Evolutionary conservation across 768 basidiomycete species (phyloP).

Genomic region (Leccinum uliginosum): DNA sequence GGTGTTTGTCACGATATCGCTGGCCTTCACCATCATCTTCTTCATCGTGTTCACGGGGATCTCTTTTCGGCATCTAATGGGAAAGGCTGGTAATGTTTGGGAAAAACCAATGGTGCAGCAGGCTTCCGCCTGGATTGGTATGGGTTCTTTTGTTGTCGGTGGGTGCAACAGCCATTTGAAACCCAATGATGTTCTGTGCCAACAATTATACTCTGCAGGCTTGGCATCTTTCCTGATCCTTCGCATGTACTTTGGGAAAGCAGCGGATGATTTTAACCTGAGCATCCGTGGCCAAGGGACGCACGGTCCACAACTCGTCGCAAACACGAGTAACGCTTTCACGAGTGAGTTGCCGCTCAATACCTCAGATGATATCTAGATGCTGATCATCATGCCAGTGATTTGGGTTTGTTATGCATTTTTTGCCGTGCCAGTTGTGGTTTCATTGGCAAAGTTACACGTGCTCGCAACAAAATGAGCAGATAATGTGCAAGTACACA

Average conservation of each 20-base stretch:
- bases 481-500: not conserved
- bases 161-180: constrained; percentile 8
- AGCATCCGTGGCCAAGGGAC: constrained; percentile 50
- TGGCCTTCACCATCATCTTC: constrained; percentile 56
- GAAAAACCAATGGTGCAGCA: constrained; percentile 58
- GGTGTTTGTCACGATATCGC: constrained; percentile 56
- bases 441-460: constrained; percentile 65
- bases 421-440: constrained; percentile 63
- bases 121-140: constrained; percentile 67
- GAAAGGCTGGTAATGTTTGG: constrained; percentile 43
- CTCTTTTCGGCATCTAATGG: constrained; percentile 63
- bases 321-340: constrained; percentile 65
- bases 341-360: constrained; percentile 49
- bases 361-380: not conserved
- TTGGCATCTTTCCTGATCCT: constrained; percentile 65
- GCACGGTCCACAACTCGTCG: constrained; percentile 56
- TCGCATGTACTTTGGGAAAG: constrained; percentile 80
- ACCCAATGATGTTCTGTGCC: not conserved
- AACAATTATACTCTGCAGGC: constrained; percentile 36
- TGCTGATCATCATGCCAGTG: constrained; percentile 42
- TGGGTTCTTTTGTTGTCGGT: constrained; percentile 76
- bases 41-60: constrained; percentile 62
- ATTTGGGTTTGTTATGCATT: constrained; percentile 77
- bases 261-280: constrained; percentile 71
- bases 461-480: constrained; percentile 44